These are phyloP conservation scores for Beauveria brongniartii DNA, from an alignment of 2,329 filamentous ascomycete genomes.

Conservation along the genomic window DNA sequence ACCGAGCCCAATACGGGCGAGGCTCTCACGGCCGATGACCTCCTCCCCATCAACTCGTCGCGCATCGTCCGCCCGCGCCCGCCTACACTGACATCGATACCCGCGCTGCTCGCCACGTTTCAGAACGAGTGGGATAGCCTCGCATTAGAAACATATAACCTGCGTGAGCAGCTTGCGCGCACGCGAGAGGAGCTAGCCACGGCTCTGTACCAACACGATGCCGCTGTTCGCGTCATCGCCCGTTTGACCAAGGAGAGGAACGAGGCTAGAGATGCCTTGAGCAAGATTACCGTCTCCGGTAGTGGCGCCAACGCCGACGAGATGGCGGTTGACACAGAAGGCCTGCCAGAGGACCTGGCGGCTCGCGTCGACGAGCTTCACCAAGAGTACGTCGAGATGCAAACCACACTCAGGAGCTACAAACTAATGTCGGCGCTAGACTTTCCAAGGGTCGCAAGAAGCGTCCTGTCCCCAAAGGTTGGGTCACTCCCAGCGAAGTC, in stretches of 20 bases:
- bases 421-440: conserved; percentile 35
- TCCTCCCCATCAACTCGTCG: conserved; percentile 78
- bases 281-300: conserved; percentile 68
- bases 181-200: conserved; percentile 90
- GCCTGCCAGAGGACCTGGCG: conserved; percentile 62
- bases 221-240: conserved; percentile 90
- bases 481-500: conserved; percentile 71
- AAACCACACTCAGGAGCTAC: not conserved
- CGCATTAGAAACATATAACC: conserved; percentile 82
- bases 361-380: conserved; percentile 74
- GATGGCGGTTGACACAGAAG: conserved; percentile 85
- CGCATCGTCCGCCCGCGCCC: conserved; percentile 82
- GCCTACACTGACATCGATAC: conserved; percentile 91
- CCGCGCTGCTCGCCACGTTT: conserved; percentile 85
- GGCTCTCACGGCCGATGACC: conserved; percentile 72
- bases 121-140: conserved; percentile 98
- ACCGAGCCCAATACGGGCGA: conserved; percentile 88
- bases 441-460: conserved; percentile 85
- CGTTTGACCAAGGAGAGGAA: conserved; percentile 85
- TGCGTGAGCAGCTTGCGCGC: conserved; percentile 82
- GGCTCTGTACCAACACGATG: conserved; percentile 93
- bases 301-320: conserved; percentile 59
- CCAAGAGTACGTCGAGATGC: conserved; percentile 52
- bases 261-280: conserved; percentile 82
- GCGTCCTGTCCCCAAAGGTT: conserved; percentile 74